Evolutionary conservation across 805 yeast genomes (phyloP).

Genomic region (Saccharomycopsis sp.): DNA sequence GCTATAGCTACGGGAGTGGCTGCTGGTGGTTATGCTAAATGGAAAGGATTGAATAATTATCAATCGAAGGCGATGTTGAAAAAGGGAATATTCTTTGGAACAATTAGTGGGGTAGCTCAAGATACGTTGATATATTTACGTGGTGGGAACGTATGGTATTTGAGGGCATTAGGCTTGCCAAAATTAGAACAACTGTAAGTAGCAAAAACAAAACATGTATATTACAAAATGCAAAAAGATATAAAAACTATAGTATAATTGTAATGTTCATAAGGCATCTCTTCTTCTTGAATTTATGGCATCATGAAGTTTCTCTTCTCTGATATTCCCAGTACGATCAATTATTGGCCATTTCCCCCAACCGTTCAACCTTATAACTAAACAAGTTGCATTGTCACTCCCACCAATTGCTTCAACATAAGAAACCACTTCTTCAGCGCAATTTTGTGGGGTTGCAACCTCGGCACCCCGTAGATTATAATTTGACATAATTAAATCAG

Average conservation of each 20-base stretch:
- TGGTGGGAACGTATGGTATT: conserved; percentile 65
- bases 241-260: too few species aligned
- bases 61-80: conserved; percentile 38
- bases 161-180: too few species aligned
- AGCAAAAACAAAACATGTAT: neutral
- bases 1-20: conserved; percentile 46
- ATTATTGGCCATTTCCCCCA: conserved; percentile 91
- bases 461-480: conserved; percentile 52
- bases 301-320: conserved; percentile 63
- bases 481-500: conserved; percentile 74
- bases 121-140: conserved; percentile 51
- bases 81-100: conserved; percentile 54
- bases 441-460: conserved; percentile 73
- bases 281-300: conserved; percentile 22
- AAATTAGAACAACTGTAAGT: neutral
- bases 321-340: conserved; percentile 75
- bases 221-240: too few species aligned
- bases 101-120: conserved; percentile 56
- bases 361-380: conserved; percentile 70
- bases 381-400: conserved; percentile 92
- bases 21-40: conserved; percentile 46
- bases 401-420: conserved; percentile 85
- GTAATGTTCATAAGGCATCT: neutral
- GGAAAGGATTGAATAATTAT: conserved; percentile 31
- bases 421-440: conserved; percentile 78